These are phyloP conservation scores for Hymenoscyphus fructigenus DNA, from an alignment of 2,329 filamentous ascomycete genomes.

Conservation along the genomic window DNA sequence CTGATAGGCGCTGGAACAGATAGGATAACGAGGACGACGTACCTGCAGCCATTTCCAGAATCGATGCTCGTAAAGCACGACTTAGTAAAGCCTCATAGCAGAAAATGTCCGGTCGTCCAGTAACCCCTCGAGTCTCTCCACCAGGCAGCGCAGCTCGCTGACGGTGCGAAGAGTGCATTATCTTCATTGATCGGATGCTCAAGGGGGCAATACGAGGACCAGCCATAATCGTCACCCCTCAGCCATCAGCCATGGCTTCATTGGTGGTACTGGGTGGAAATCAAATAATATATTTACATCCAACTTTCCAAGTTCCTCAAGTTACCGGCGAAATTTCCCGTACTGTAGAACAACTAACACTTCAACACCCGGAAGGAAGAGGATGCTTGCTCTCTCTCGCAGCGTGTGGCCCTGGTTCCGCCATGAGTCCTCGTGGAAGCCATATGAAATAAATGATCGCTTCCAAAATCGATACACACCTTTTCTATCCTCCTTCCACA, in stretches of 20 bases:
- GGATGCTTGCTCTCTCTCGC: not conserved
- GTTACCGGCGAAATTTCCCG: not conserved
- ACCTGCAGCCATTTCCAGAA: not conserved
- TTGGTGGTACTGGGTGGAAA: not conserved
- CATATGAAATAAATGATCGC: not conserved
- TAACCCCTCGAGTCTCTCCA: not conserved
- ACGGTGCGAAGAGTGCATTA: not conserved
- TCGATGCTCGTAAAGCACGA: not conserved
- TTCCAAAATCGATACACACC: not conserved
- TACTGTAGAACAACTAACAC: not conserved
- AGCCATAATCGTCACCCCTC: not conserved
- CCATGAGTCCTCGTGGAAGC: constrained; percentile 1
- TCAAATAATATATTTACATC: not conserved
- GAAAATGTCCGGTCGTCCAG: not conserved
- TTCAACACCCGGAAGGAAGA: constrained; percentile 2
- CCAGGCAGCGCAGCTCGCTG: not conserved
- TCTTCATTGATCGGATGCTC: not conserved
- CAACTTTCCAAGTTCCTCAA: not conserved
- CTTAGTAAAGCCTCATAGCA: not conserved
- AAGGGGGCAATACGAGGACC: not conserved
- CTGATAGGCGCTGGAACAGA: not conserved
- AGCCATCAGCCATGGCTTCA: not conserved
- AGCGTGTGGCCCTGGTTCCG: not conserved
- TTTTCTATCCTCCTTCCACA: not conserved
- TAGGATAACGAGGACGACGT: not conserved